A percentile compares a stretch with the other conserved stretches of the same genome.
These are phyloP conservation scores for Truncatella angustata DNA, from an alignment of 2,329 filamentous ascomycete species.

Conservation along the genomic window DNA sequence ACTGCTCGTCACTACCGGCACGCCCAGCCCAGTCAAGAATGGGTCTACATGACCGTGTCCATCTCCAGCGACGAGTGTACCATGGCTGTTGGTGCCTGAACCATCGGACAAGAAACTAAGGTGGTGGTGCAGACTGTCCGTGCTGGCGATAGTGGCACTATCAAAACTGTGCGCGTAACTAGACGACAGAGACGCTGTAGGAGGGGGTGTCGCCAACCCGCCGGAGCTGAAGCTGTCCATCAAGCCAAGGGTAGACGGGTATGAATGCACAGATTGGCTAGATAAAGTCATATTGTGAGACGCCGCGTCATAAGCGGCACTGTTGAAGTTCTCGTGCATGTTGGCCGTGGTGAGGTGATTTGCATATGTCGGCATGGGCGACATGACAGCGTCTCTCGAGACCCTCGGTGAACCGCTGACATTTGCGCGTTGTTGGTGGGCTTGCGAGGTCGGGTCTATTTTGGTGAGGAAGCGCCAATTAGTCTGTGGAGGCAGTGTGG, in stretches of 20 bases:
- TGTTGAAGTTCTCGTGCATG: constrained; percentile 57
- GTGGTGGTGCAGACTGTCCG: constrained; percentile 26
- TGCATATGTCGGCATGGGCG: constrained; percentile 47
- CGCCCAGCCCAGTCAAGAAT: constrained; percentile 28
- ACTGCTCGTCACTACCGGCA: constrained; percentile 16
- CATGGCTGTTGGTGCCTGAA: constrained; percentile 24
- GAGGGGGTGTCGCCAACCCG: constrained; percentile 56
- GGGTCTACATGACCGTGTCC: constrained; percentile 15
- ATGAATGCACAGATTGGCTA: constrained; percentile 15
- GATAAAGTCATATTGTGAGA: constrained; percentile 17
- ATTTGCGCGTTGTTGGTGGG: constrained; percentile 50
- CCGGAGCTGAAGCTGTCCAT: constrained; percentile 47
- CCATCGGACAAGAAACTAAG: constrained; percentile 36
- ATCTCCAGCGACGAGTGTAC: constrained; percentile 8
- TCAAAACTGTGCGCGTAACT: constrained; percentile 46
- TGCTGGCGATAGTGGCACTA: constrained; percentile 16
- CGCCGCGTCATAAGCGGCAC: constrained; percentile 41
- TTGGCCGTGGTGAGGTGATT: constrained; percentile 49
- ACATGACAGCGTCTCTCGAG: constrained; percentile 48
- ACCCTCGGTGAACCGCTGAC: constrained; percentile 29
- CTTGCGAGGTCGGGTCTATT: constrained; percentile 57
- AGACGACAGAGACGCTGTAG: constrained; percentile 47
- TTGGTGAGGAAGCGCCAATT: constrained; percentile 63
- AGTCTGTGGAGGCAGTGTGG: constrained; percentile 52
- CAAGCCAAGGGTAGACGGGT: constrained; percentile 30